Percentiles rank a stretch among this genome's conserved stretches.
Conservation (phyloP, 345 rosid species). For the Gossypium mustelinum region DNA sequence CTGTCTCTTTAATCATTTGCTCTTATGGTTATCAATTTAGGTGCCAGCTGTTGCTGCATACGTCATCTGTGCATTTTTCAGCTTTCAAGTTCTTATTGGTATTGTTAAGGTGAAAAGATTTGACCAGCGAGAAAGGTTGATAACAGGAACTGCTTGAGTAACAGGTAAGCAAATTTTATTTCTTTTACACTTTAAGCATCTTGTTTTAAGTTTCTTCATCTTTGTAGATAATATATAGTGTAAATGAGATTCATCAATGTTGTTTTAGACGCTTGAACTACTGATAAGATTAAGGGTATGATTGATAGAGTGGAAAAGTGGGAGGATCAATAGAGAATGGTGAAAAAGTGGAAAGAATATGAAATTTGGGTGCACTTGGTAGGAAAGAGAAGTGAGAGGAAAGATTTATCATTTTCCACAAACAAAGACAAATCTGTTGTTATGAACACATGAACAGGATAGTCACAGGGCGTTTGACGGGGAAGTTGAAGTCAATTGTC, state of each 20-base stretch:
- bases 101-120: slow-evolving; percentile 72
- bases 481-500: too few species aligned
- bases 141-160: slow-evolving; percentile 83
- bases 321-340: too few species aligned
- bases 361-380: too few species aligned
- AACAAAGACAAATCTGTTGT: too few species aligned
- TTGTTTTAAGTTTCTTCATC: background rate
- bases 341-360: too few species aligned
- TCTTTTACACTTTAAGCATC: background rate
- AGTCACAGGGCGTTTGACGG: too few species aligned
- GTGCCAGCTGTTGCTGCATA: slow-evolving; percentile 69
- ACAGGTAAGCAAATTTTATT: slow-evolving; percentile 27
- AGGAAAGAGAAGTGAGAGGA: too few species aligned
- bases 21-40: slow-evolving; percentile 33
- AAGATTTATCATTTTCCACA: too few species aligned
- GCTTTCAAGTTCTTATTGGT: slow-evolving; percentile 65
- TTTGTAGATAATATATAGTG: background rate
- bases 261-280: background rate
- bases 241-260: background rate
- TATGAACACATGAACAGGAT: too few species aligned
- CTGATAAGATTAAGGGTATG: background rate
- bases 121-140: slow-evolving; percentile 77
- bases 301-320: too few species aligned
- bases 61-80: slow-evolving; percentile 58
- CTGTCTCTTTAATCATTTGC: slow-evolving; percentile 2